phyloP scores from a whole-genome alignment of 2,329 filamentous ascomycete genomes.

The Phialophora expanda region DNA sequence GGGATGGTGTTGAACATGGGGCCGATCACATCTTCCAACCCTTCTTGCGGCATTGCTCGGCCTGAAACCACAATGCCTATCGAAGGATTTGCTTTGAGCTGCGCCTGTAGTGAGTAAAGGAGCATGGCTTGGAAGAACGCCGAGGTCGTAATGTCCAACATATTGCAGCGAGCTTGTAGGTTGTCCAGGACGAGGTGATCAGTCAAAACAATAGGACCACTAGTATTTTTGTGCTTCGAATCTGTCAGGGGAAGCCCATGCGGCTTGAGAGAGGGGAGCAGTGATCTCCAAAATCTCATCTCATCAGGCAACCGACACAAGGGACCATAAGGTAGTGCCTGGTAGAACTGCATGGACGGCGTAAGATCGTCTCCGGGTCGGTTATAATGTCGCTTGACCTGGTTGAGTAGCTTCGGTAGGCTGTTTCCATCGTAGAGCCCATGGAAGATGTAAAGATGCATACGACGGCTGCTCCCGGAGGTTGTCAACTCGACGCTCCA shows the following conservation, averaged over 20 bases:
- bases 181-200: conserved; percentile 46
- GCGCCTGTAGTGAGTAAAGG: conserved; percentile 64
- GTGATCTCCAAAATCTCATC: conserved; percentile 69
- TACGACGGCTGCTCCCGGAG: conserved; percentile 40
- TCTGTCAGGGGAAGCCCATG: conserved; percentile 12
- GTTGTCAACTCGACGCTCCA: conserved; percentile 45
- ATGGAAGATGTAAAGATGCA: conserved; percentile 79
- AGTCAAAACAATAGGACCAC: conserved; percentile 1
- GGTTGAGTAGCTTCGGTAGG: conserved; percentile 68
- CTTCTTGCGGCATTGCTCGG: conserved; percentile 70
- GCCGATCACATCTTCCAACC: conserved; percentile 71
- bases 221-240: background rate
- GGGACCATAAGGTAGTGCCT: conserved; percentile 72
- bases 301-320: conserved; percentile 58
- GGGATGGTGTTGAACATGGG: conserved; percentile 92
- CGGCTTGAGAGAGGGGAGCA: conserved; percentile 32
- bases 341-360: conserved; percentile 47
- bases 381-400: conserved; percentile 61
- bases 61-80: conserved; percentile 82
- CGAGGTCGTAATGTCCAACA: conserved; percentile 76
- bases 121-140: conserved; percentile 78
- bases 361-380: conserved; percentile 1
- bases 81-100: conserved; percentile 56
- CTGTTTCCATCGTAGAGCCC: conserved; percentile 86
- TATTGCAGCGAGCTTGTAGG: conserved; percentile 61